A percentile compares a stretch with the other conserved stretches of the same genome.
Conservation (phyloP, 2,329 filamentous ascomycete species). For the Coniochaeta ligniaria region DNA sequence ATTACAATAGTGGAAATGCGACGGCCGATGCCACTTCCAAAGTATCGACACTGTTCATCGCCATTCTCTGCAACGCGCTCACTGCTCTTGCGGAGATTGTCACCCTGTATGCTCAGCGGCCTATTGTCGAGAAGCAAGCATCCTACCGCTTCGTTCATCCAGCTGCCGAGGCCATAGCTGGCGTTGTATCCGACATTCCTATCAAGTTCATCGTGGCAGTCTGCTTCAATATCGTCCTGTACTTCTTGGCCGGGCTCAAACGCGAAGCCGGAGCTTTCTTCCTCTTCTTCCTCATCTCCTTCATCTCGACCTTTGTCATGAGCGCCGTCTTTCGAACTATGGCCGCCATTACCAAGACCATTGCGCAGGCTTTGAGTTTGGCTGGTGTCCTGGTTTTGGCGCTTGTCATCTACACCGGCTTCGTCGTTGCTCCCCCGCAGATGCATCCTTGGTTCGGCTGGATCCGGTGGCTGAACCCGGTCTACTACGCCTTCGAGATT, state of each 20-base stretch:
- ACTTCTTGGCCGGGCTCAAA: slow-evolving; percentile 46
- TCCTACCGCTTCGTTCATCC: slow-evolving; percentile 46
- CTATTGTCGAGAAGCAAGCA: slow-evolving; percentile 41
- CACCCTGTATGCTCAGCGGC: slow-evolving; percentile 37
- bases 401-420: slow-evolving; percentile 55
- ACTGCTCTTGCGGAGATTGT: slow-evolving; percentile 48
- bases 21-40: slow-evolving; percentile 46
- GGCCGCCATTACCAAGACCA: slow-evolving; percentile 60
- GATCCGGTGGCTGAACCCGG: slow-evolving; percentile 69
- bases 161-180: slow-evolving; percentile 44
- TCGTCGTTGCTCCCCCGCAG: slow-evolving; percentile 40
- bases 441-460: slow-evolving; percentile 71
- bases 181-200: slow-evolving; percentile 48
- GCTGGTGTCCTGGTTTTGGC: slow-evolving; percentile 49
- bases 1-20: slow-evolving; percentile 40
- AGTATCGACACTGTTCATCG: slow-evolving; percentile 53
- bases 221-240: slow-evolving; percentile 49
- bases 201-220: slow-evolving; percentile 45
- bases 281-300: slow-evolving; percentile 65
- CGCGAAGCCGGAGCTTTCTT: slow-evolving; percentile 65
- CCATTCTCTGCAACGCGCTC: slow-evolving; percentile 48
- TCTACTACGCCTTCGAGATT: slow-evolving; percentile 67
- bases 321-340: slow-evolving; percentile 70
- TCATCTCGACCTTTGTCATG: slow-evolving; percentile 64
- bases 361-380: slow-evolving; percentile 48